A percentile compares a stretch with the other conserved stretches of the same genome.
phyloP scores from a whole-genome alignment of 2,329 filamentous ascomycete species.

The Phialocephala subalpina region DNA sequence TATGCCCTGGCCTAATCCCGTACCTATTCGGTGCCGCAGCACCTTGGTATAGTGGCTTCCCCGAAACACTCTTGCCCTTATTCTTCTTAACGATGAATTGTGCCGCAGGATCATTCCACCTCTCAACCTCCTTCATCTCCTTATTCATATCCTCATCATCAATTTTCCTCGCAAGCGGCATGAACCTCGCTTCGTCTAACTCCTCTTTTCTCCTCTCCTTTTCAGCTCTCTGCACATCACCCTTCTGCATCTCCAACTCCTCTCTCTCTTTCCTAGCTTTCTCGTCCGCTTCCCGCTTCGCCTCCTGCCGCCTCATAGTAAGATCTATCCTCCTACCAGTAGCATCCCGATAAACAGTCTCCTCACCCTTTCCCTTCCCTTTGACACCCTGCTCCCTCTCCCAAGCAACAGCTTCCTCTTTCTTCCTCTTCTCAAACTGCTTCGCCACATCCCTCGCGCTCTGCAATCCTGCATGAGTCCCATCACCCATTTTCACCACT shows the following conservation, averaged over 20 bases:
- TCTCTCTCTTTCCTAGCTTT: constrained; percentile 69
- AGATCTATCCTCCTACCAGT: constrained; percentile 94
- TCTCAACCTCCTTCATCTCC: constrained; percentile 75
- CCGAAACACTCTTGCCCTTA: constrained; percentile 35
- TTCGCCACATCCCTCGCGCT: constrained; percentile 80
- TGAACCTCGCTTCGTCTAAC: constrained; percentile 81
- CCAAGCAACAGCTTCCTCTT: constrained; percentile 65
- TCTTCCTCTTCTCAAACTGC: constrained; percentile 71
- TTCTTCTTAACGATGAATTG: constrained; percentile 69
- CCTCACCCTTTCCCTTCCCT: constrained; percentile 61
- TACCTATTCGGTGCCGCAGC: constrained; percentile 90
- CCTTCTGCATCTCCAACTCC: constrained; percentile 76
- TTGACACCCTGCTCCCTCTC: constrained; percentile 48
- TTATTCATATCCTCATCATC: constrained; percentile 89
- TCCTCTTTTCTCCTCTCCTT: constrained; percentile 70
- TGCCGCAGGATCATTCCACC: constrained; percentile 96
- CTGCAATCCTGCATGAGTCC: constrained; percentile 87
- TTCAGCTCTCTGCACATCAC: constrained; percentile 82
- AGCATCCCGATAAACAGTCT: constrained; percentile 95
- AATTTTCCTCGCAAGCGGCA: constrained; percentile 80
- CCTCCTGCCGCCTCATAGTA: constrained; percentile 87
- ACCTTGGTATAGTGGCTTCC: constrained; percentile 71
- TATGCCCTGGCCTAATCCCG: constrained; percentile 88
- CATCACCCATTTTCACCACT: constrained; percentile 81
- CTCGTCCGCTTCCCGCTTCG: constrained; percentile 79